Percentiles rank a stretch among this genome's conserved stretches.
These are phyloP conservation scores for Galerina sulciceps DNA, from an alignment of 768 basidiomycete genomes.

Conservation along the genomic window DNA sequence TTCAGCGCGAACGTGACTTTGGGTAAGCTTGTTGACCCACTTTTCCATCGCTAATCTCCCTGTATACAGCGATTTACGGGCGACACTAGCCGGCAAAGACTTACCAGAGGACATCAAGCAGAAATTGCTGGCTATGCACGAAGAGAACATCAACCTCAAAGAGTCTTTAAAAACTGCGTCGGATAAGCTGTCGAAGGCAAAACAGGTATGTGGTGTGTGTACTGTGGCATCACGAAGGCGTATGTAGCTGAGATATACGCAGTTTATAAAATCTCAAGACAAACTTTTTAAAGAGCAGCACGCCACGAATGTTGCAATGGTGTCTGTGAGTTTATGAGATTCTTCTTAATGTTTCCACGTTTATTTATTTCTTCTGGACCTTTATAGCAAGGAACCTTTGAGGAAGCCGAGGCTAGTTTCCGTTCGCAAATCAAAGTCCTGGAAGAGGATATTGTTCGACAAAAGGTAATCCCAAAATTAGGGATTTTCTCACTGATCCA, in stretches of 20 bases:
- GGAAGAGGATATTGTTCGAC: conserved; percentile 62
- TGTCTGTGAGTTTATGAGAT: conserved; percentile 42
- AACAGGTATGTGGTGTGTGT: conserved; percentile 49
- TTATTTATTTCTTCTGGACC: not conserved
- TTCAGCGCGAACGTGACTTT: conserved; percentile 85
- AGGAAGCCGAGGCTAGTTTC: conserved; percentile 72
- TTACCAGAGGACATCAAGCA: conserved; percentile 83
- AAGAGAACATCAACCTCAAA: conserved; percentile 73
- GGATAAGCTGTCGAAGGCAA: conserved; percentile 83
- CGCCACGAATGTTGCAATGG: conserved; percentile 52
- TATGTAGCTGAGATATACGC: not conserved
- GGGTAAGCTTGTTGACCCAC: conserved; percentile 49
- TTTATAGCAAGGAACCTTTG: conserved; percentile 53
- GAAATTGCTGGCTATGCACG: conserved; percentile 74
- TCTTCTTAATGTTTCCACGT: not conserved
- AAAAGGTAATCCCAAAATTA: conserved; percentile 45
- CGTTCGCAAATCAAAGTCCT: conserved; percentile 68
- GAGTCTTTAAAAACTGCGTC: conserved; percentile 71
- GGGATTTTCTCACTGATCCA: not conserved
- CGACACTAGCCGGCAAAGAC: conserved; percentile 76
- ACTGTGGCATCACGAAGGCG: not conserved
- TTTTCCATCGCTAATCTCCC: not conserved
- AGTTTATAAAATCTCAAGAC: conserved; percentile 95
- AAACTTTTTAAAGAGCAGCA: conserved; percentile 85
- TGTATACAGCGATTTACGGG: conserved; percentile 68